phyloP scores from a whole-genome alignment of 2,329 filamentous ascomycete genomes.

The Tolypocladium ovalisporum region DNA sequence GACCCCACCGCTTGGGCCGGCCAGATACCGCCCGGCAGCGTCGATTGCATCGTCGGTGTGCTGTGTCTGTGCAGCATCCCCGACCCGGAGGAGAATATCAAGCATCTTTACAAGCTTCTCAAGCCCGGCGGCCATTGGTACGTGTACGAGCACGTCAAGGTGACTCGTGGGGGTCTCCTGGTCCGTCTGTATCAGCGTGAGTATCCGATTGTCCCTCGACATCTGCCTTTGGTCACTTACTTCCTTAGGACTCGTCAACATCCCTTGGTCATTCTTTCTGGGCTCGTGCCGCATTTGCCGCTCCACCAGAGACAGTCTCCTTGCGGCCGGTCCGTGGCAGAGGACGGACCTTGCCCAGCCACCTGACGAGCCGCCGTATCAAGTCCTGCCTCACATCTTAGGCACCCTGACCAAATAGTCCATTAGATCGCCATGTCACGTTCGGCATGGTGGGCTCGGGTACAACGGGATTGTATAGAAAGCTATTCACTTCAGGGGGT shows the following conservation, averaged over 20 bases:
- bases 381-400: conserved; percentile 35
- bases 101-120: conserved; percentile 43
- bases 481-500: conserved; percentile 6
- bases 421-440: not conserved
- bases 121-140: conserved; percentile 54
- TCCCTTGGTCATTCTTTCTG: conserved; percentile 40
- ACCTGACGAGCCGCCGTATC: conserved; percentile 27
- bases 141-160: conserved; percentile 48
- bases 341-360: conserved; percentile 35
- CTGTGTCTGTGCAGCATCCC: conserved; percentile 55
- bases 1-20: conserved; percentile 29
- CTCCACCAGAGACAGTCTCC: conserved; percentile 34
- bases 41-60: conserved; percentile 50
- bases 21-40: conserved; percentile 36
- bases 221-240: not conserved
- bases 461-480: not conserved
- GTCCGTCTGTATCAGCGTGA: conserved; percentile 40
- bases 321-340: conserved; percentile 38
- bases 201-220: conserved; percentile 11
- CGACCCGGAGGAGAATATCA: conserved; percentile 43
- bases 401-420: conserved; percentile 40
- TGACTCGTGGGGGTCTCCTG: conserved; percentile 23
- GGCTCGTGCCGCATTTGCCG: conserved; percentile 42
- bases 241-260: conserved; percentile 33
- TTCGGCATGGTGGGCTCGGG: not conserved